Evolutionary conservation across 352 stramenopile genomes (phyloP).

Genomic region (Phytophthora tubulina): DNA sequence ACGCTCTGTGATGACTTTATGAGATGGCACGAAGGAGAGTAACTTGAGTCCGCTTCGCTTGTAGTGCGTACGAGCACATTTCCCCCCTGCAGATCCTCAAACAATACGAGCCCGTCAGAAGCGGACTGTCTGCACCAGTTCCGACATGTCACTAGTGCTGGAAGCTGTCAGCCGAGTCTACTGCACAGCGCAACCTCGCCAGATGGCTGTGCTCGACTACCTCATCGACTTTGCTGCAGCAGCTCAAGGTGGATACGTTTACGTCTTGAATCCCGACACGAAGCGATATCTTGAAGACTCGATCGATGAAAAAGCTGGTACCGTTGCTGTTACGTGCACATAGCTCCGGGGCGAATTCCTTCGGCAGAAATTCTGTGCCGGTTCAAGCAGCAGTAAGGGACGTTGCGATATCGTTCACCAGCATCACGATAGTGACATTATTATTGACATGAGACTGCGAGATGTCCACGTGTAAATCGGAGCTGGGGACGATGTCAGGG

Average conservation of each 20-base stretch:
- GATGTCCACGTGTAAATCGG: too few species aligned
- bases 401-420: slow-evolving; percentile 1
- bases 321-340: slow-evolving; percentile 60
- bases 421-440: not conserved
- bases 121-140: not conserved
- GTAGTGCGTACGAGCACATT: slow-evolving; percentile 57
- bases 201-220: slow-evolving; percentile 65
- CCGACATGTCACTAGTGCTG: slow-evolving; percentile 58
- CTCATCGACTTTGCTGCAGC: slow-evolving; percentile 66
- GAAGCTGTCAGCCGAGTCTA: slow-evolving; percentile 78
- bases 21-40: slow-evolving; percentile 49
- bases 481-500: too few species aligned
- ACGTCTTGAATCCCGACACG: slow-evolving; percentile 69
- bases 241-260: slow-evolving; percentile 72
- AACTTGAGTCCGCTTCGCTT: slow-evolving; percentile 48
- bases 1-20: slow-evolving; percentile 58
- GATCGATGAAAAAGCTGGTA: slow-evolving; percentile 47
- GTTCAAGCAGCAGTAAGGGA: not conserved
- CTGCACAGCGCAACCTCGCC: slow-evolving; percentile 54
- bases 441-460: too few species aligned
- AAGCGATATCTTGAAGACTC: slow-evolving; percentile 69
- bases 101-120: slow-evolving; percentile 42
- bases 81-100: slow-evolving; percentile 26
- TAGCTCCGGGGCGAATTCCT: slow-evolving; percentile 55
- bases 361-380: slow-evolving; percentile 58